Evolutionary conservation across 2,329 filamentous ascomycete genomes (phyloP).

Genomic region (Beauveria brongniartii): DNA sequence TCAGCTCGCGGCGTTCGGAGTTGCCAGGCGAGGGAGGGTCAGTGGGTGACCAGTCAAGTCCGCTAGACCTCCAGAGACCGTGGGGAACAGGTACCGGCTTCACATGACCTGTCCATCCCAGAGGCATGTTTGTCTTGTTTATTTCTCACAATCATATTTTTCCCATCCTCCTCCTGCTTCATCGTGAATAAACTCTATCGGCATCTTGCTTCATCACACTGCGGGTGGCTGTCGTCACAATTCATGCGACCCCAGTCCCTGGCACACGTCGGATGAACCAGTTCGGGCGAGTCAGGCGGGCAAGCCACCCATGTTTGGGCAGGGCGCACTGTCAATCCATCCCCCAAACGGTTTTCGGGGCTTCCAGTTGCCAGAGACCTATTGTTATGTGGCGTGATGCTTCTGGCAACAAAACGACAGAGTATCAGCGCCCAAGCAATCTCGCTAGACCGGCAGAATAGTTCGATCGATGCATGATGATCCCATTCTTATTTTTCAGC

Average conservation of each 20-base stretch:
- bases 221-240: not conserved
- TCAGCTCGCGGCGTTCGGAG: not conserved
- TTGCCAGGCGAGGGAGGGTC: not conserved
- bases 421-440: not conserved
- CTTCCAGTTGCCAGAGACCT: not conserved
- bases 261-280: constrained; percentile 5
- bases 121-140: not conserved
- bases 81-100: too few species aligned
- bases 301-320: not conserved
- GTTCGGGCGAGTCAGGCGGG: not conserved
- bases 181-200: not conserved
- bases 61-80: not conserved
- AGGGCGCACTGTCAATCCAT: not conserved
- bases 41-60: not conserved
- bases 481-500: not conserved
- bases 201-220: not conserved
- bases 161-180: not conserved
- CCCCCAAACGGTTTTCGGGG: not conserved
- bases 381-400: not conserved
- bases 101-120: too few species aligned
- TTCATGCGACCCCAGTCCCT: not conserved
- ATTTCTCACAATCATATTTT: not conserved
- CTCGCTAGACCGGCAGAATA: not conserved
- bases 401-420: not conserved
- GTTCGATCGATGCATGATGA: not conserved